Base-by-base conservation (phyloP, 352 stramenopile genomes). In the Globisporangium apiculatum region DNA sequence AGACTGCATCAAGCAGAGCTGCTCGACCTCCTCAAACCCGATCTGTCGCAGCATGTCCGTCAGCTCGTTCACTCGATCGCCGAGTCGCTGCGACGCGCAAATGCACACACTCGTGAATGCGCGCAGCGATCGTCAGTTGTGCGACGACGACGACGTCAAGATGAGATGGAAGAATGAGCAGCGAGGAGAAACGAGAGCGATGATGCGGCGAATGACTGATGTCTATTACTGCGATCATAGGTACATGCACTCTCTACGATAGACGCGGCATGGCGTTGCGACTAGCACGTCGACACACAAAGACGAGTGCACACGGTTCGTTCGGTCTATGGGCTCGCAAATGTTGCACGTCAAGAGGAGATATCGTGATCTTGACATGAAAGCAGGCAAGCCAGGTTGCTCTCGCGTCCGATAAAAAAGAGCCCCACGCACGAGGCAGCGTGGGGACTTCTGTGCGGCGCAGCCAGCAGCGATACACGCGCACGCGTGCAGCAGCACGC, bases 1-100 rank as follows among this genome's bases (percentile, higher is more conserved):
- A 31, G 24, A 3, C 24, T 31, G 24, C 24, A 31, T 31, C 24
- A 31, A 31, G 24, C 24, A 31, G 24, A 31, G 77, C 64, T 83
- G 79, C 12, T 79, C 71, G 31, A 98, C 79, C 62, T 98, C 94
- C 38, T 92, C 81, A 38, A 82, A 67, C 15, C 78, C 89, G 65
- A 87, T 96, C 70, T 96, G 48, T 9, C 43, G 50, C 18, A 45
- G 54, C 53, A 62, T 61, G n/a, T 15, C 6, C 12, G 4, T 51
- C 48, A 8, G 4, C 38, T 42, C 38, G 38, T 11, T 42, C 38
- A 11, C 38, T 42, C 38, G 38, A 12, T 10, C 5, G 38, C 24
- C 2, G 24, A 31, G 24, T 31, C 24, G 1, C 1, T 31, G 2
- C 24, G 24, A 31, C 24, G 24, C 24, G 2, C 2, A 31, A 31